Base-by-base conservation (phyloP, 495 filamentous ascomycete species). In the Achaetomiella virescens region DNA sequence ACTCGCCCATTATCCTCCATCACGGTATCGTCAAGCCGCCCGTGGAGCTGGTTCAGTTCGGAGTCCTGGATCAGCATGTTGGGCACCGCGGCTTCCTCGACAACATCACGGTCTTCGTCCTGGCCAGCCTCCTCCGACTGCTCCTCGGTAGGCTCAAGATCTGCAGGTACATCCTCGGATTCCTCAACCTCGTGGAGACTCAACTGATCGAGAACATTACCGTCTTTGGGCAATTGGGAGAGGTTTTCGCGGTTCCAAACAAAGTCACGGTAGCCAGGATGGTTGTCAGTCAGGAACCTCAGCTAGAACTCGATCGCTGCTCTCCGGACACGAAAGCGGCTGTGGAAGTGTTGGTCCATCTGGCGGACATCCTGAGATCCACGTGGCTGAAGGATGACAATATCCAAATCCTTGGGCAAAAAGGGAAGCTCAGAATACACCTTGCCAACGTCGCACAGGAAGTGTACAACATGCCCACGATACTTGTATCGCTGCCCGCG, bases 61-160 rank as follows among this genome's bases (percentile, higher is more conserved):
- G 46, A 48, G 46, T 48, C 46, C 7, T 48, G 46, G 31, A 48
- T 48, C 17, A 36, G 46, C 46, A 48, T 12, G 29, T 48, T 22
- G 0, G 46, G 46, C 29, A 48, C 31, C 2, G 46, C 46, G 18
- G 46, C 46, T 3, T 48, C 46, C n/a, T 48, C 46, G 18, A 36
- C 29, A 21, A 11, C 46, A n/a, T 48, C 27, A 6, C 2, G 8
- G 22, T 12, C 31, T 2, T 36, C 46, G 17, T 15, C 46, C n/a
- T n/a, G n/a, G n/a, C n/a, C n/a, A n/a, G n/a, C n/a, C n/a, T n/a
- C n/a, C n/a, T n/a, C n/a, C n/a, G n/a, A n/a, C 18, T 11, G 3
- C 15, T 48, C 46, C 18, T 36, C 46, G 4, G 18, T 22, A 7
- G 43, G 25, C 12, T 24, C 25, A 29, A 11, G 8, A 46, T 46